Evolutionary conservation across 1,139 yeast genomes (phyloP), one percentile per base, ranked within the genome.

Genomic region (Geotrichum australiense): DNA sequence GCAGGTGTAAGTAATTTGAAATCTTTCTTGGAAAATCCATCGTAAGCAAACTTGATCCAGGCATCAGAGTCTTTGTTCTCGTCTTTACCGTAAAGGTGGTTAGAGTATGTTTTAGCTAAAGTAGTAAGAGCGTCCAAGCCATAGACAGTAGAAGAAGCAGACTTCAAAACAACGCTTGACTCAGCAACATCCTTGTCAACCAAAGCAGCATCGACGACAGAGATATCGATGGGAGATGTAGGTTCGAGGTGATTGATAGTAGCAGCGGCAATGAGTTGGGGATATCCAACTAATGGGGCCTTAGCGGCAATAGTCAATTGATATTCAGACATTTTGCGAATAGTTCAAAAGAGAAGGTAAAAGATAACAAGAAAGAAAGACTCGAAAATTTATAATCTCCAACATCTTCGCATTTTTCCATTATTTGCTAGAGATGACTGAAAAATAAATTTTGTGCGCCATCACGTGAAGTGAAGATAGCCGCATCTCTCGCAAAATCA

Each of bases 1-100:
- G 84, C 79, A 39, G 69, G 73, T 21, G 94, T 73, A 52, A 91
- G 72, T 56, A 79, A 82, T 68, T 86, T 86, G 73, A 91, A 91
- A 66, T 91, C 93, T 69, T 84, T 86, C 60, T 81, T 74, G 43
- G 80, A 70, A 50, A 87, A 73, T 55, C 82, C 78, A 44, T 76
- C 76, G 52, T 73, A 67, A 32, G 94, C 86, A 54, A 80, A 72
- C 47, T 75, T 70, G 55, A 75, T 64, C 95, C 95, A 86, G 50
- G 75, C 58, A 22, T 55, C 53, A 35, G 58, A 55, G 20, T 49
- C 50, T 15, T 48, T 41, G 35, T 47, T 29, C 22, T 69, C 59
- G 16, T 41, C 48, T 23, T 40, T 39, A n/a, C 51, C 51, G 31
- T 49, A 52, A 28, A 64, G 51, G 8, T 28, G 46, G 5, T 45